These are phyloP conservation scores for Annulohypoxylon maeteangense DNA, from an alignment of 495 filamentous ascomycete species.

Conservation along the genomic window DNA sequence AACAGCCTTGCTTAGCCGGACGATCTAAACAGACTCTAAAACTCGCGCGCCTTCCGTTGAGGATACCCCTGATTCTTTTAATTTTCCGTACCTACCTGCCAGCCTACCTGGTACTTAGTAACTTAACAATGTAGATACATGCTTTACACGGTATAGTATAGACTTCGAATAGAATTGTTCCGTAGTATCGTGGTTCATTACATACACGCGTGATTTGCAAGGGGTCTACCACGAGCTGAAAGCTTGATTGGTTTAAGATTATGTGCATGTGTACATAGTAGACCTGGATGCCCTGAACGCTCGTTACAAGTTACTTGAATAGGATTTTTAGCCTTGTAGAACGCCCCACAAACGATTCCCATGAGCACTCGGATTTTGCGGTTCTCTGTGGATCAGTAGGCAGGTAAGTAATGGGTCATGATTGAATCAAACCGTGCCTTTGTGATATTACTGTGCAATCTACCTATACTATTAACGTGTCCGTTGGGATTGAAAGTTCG, in stretches of 20 bases:
- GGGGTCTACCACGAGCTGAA: neutral
- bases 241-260: conserved; percentile 1
- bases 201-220: neutral
- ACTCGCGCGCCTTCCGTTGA: neutral
- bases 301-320: neutral
- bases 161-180: neutral
- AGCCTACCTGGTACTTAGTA: no score
- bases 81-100: no score
- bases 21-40: neutral
- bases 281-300: neutral
- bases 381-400: neutral
- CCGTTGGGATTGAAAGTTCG: neutral
- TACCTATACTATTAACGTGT: neutral
- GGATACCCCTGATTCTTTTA: neutral
- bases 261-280: neutral
- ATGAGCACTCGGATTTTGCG: neutral
- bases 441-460: conserved; percentile 15
- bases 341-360: neutral
- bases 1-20: neutral
- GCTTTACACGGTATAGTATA: neutral
- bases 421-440: conserved; percentile 2
- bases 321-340: neutral
- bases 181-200: neutral
- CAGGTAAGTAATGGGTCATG: neutral
- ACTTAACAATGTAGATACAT: neutral